Base-by-base conservation (phyloP, 73 alveolate genomes). In the Paraurostyla sp. region DNA sequence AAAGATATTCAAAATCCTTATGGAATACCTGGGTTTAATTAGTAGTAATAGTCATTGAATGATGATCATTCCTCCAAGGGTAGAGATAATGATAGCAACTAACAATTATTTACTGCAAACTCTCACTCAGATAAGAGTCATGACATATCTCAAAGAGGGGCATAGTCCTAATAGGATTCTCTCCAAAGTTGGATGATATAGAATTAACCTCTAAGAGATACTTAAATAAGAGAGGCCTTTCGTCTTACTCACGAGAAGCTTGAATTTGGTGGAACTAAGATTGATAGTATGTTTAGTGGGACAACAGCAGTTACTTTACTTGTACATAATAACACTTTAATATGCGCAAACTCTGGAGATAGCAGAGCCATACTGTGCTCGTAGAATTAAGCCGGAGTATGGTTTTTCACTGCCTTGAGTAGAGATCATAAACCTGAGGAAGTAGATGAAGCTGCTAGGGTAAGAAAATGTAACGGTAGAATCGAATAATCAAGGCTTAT, bases 261-360 rank as follows among this genome's bases (percentile, higher is more conserved):
- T 2, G 82, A 41, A 1, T 13, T 40, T 15, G n/a, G n/a, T n/a
- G 75, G 57, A 25, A 81, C 82, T 18, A 75, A 65, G 23, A 52
- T 76, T 36, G 91, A 88, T 49, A 33, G 65, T 25, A 71, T 80
- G 68, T 38, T 80, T 23, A 58, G 91, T 16, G 97, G 97, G 29
- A 73, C 93, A 43, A 88, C 94, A 2, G 65, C 91, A 29, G 83
- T 48, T 33, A n/a, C 71, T 0, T 46, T 80, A 11, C 16, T 92
- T 43, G n/a, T 92, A 49, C 36, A 71, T 83, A 41, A 52, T 49
- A 78, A 88, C 38, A 46, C 63, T 30, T 41, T 84, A 0, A 49
- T 91, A 1, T 91, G 96, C 46, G 96, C 96, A 9, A 91, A 91
- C 62, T 84, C 91, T 0, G 96, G 96, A 7, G 96, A 91, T 51